Evolutionary conservation across 1,284 basidiomycete species (phyloP), one percentile per base, ranked within the genome.

Genomic region (Testicularia cyperi): DNA sequence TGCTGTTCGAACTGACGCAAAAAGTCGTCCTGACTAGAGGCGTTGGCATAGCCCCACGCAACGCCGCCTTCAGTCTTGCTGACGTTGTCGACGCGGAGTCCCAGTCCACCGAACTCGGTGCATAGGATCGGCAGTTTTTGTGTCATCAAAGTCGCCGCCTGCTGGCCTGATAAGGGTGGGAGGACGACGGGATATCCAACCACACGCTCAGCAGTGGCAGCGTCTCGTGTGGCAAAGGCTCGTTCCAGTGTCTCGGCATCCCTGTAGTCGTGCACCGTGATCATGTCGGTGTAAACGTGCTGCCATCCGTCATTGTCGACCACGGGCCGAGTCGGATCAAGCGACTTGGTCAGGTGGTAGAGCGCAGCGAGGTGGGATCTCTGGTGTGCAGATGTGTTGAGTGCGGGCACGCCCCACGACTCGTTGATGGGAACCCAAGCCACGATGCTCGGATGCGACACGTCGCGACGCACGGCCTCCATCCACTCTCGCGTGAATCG

Each of bases 271-370:
- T 68, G 62, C 6, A 68, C 37, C 2, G 56, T 62, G 19, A 53
- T 34, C 6, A 65, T 31, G 21, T 64, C 52, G 6, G 55, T 53
- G 26, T 42, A 32, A 2, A 60, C 61, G 45, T 65, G 62, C 19
- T 68, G 57, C 65, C 65, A 68, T 2, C 65, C 65, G 21, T 68
- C 65, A 21, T 68, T 65, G 42, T 64, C 56, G 16, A 56, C 34
- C 7, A 64, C 45, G 2, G 40, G 46, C 22, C 65, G 34, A 7
- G 49, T 39, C 0, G 60, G 55, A 28, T 67, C 65, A n/a, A 67
- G 33, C 14, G 56, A 32, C 26, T 64, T 67, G 10, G 60, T 65
- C 9, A 60, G 40, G 22, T 62, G 49, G 38, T 64, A 57, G 5
- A 67, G 40, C 32, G 56, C 36, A 14, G 34, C 6, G 3, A 67